Base-by-base conservation (phyloP, 768 basidiomycete species). In the Tylopilus vinaceipallidus region DNA sequence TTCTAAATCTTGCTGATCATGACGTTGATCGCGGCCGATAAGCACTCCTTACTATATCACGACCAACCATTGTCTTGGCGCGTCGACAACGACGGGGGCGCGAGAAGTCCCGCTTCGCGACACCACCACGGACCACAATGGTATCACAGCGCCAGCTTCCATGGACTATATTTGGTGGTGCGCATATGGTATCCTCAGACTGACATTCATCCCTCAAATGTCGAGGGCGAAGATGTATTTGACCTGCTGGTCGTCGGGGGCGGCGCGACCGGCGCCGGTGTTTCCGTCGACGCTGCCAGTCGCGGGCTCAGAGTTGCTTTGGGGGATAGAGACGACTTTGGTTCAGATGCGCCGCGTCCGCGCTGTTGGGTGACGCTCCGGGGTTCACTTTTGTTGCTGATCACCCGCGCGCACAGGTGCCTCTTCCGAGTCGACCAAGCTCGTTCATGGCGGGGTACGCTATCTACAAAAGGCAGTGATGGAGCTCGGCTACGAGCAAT, bases 381-480 rank as follows among this genome's bases (percentile, higher is more conserved):
- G n/a, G 34, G 7, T 35, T 17, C 34, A 9, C 3, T 14, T 10
- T 29, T n/a, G 27, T 29, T 1, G 7, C 17, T 42, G 27, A 42
- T 42, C 29, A 10, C 29, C 3, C 17, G 20, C 27, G 8, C 13
- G n/a, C 14, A 20, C 29, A 91, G 92, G 95, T 16, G 97, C 95
- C 0, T 95, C 92, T 0, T 95, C 92, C 7, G 98, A 98, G 65
- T 94, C 92, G 8, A 98, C 97, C 1, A 98, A 99, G 67, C 85
- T 99, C 45, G 95, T 99, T 1, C 97, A 99, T 71, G 95, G 95
- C 14, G 95, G 95, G 33, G 95, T 98, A 3, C 83, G 95, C 1
- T 99, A 99, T 69, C 81, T 99, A 11, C 95, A 99, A 63, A 99
- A 98, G 65, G 95, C 95, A 3, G 80, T 98, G 30, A 81, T 95